Evolutionary conservation across 495 filamentous ascomycete genomes (phyloP), one percentile per base, ranked within the genome.

Genomic region (Diplogelasinospora grovesii): DNA sequence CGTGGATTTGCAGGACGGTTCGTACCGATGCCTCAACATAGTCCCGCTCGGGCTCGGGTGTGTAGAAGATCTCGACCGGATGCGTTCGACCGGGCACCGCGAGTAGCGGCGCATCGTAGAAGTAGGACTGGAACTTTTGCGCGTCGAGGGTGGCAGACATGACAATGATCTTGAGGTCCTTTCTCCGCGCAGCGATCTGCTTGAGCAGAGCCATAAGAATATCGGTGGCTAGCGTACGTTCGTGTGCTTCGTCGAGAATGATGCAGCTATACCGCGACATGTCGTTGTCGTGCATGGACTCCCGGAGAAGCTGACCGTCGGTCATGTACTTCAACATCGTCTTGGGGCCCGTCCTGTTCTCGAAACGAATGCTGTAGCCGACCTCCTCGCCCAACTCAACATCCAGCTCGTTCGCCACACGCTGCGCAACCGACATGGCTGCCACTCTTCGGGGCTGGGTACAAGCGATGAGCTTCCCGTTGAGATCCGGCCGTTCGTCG

Each of bases 281-380:
- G 49, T 90, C 73, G 64, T 88, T 82, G 61, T 99, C 93, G 66
- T 94, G 81, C 93, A 99, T 99, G 22, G 93, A 89, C 69, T 99
- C 93, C 48, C 93, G 74, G 57, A 97, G 69, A 50, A 99, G 78
- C 92, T 97, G 97, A 79, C 93, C 93, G 60, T 99, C 93, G 21
- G 93, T 99, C 93, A 99, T 97, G 69, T 99, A 99, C 69, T 97
- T 99, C 34, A 99, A 69, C 26, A 96, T 75, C 7, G 93, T 99
- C 64, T 86, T 95, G 39, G 78, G 74, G 29, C 86, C 74, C 0
- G 93, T 97, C 65, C 81, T 86, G 61, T 99, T 92, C 62, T 97
- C 93, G 65, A 99, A 99, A 65, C 93, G 88, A 53, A 99, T 97
- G 63, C 84, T 96, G 70, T 97, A 99, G 61, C 93, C 93, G 41